Conservation (phyloP, 805 yeast species). For the Hanseniaspora valbyensis region DNA sequence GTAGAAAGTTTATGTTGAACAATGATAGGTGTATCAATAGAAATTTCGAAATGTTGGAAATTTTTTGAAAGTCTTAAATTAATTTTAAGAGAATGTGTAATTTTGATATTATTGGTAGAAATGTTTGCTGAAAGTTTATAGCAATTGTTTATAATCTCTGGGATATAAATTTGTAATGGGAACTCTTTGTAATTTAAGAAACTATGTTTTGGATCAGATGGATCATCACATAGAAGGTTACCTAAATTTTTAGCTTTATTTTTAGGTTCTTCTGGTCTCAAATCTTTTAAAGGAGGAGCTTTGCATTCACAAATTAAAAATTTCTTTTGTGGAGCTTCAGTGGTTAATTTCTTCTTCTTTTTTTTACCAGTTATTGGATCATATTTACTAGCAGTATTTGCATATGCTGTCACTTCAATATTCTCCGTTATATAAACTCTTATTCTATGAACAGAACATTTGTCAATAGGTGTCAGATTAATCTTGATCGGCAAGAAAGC, state of each 20-base stretch:
- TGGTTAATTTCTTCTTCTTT: slow-evolving; percentile 80
- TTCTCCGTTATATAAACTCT: slow-evolving; percentile 80
- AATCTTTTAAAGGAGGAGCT: slow-evolving; percentile 38
- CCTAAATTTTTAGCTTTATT: slow-evolving; percentile 34
- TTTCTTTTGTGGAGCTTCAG: slow-evolving; percentile 53
- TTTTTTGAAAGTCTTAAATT: slow-evolving; percentile 71
- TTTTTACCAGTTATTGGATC: slow-evolving; percentile 34
- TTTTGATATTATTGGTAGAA: slow-evolving; percentile 62
- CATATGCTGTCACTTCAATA: slow-evolving; percentile 60
- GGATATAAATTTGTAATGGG: slow-evolving; percentile 79
- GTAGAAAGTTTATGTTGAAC: slow-evolving; percentile 66
- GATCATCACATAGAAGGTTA: slow-evolving; percentile 30
- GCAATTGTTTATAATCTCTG: slow-evolving; percentile 49
- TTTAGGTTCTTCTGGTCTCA: slow-evolving; percentile 28
- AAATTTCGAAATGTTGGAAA: slow-evolving; percentile 84
- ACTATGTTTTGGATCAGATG: slow-evolving; percentile 35
- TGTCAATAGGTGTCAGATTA: slow-evolving; percentile 74
- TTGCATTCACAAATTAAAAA: slow-evolving; percentile 70
- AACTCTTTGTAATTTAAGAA: slow-evolving; percentile 66
- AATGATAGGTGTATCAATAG: slow-evolving; percentile 90
- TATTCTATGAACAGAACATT: slow-evolving; percentile 72
- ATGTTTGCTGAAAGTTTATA: slow-evolving; percentile 75
- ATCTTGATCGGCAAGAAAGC: slow-evolving; percentile 76
- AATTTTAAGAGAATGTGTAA: slow-evolving; percentile 92
- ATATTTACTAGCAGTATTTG: slow-evolving; percentile 32